Percentiles rank a stretch among this genome's conserved stretches.
phyloP scores from a whole-genome alignment of 768 basidiomycete species.

The Suillus sp. region DNA sequence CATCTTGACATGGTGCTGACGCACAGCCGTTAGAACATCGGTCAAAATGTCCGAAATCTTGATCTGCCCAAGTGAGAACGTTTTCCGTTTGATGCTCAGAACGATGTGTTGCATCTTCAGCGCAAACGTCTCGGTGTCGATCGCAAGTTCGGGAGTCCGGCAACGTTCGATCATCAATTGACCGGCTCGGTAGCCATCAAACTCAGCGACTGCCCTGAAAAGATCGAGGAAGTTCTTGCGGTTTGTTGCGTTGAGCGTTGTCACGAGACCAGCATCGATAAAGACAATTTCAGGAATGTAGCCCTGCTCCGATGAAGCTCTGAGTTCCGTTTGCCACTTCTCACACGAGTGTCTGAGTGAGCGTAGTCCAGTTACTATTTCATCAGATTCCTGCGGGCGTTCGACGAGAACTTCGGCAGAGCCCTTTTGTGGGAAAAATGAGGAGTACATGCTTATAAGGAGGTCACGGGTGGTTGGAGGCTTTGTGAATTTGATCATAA shows the following conservation, averaged over 20 bases:
- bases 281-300: constrained; percentile 95
- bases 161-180: constrained; percentile 97
- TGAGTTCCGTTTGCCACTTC: constrained; percentile 73
- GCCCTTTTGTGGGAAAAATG: constrained; percentile 48
- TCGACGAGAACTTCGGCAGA: constrained; percentile 26
- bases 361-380: constrained; percentile 71
- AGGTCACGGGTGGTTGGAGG: constrained; percentile 72
- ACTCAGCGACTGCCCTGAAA: constrained; percentile 93
- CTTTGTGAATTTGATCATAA: constrained; percentile 96
- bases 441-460: constrained; percentile 58
- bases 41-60: constrained; percentile 92
- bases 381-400: constrained; percentile 48
- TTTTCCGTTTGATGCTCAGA: constrained; percentile 90
- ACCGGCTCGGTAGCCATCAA: constrained; percentile 95
- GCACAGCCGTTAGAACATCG: constrained; percentile 84
- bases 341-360: constrained; percentile 55
- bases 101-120: constrained; percentile 98
- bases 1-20: constrained; percentile 96
- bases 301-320: constrained; percentile 60
- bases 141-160: constrained; percentile 83
- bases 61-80: constrained; percentile 96
- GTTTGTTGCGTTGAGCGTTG: constrained; percentile 79
- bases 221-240: constrained; percentile 94
- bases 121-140: constrained; percentile 94
- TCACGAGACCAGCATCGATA: constrained; percentile 95